Evolutionary conservation across 768 basidiomycete species (phyloP).

Genomic region (Lactifluus hygrophoroides): DNA sequence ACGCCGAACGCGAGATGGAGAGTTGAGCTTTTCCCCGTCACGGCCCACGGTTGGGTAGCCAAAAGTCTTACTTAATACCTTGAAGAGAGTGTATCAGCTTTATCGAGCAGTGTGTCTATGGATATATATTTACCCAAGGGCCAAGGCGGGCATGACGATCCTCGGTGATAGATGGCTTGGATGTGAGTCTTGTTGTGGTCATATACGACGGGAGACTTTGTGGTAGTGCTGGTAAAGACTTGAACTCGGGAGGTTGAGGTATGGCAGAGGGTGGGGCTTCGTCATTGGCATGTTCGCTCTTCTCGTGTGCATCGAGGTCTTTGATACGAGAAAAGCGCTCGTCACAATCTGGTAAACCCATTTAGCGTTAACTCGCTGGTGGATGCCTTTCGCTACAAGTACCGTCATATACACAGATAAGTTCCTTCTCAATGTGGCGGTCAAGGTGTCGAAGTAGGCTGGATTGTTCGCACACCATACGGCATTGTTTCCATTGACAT

Average conservation of each 20-base stretch:
- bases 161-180: conserved; percentile 6
- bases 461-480: conserved; percentile 16
- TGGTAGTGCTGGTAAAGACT: neutral
- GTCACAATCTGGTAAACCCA: conserved; percentile 9
- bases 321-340: conserved; percentile 12
- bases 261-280: conserved; percentile 3
- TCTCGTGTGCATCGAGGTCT: conserved; percentile 10
- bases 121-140: conserved; percentile 8
- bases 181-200: neutral
- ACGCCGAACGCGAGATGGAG: neutral
- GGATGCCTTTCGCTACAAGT: neutral
- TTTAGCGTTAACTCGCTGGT: neutral
- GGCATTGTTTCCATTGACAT: conserved; percentile 17
- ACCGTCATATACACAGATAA: conserved; percentile 12
- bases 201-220: conserved; percentile 8
- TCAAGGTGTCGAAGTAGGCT: conserved; percentile 9
- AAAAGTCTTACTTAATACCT: conserved; percentile 10
- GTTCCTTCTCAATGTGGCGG: conserved; percentile 13
- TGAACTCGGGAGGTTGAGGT: conserved; percentile 6
- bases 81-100: conserved; percentile 1
- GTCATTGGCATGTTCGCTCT: conserved; percentile 10
- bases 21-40: neutral
- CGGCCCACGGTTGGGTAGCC: neutral
- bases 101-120: neutral
- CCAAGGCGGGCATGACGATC: conserved; percentile 17